Base-by-base conservation (phyloP, 176 grass and related monocot species). In the Carex parvula region DNA sequence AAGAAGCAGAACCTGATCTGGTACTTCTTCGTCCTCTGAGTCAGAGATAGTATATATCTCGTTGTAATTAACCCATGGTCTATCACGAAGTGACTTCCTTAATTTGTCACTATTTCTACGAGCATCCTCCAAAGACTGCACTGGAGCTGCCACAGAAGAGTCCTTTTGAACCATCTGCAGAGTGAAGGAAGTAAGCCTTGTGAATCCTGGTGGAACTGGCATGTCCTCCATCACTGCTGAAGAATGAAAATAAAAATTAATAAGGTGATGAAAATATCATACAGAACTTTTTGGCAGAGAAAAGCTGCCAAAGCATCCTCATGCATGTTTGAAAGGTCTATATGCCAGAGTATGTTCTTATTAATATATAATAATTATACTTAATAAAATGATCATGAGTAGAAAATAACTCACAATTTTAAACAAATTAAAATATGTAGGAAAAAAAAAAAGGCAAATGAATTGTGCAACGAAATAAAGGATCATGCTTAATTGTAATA, bases 31-130 rank as follows among this genome's bases (percentile, higher is more conserved):
- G 35, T 86, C 88, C 6, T 90, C 88, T 8, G 82, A 88, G n/a
- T 64, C 33, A 30, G 63, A 18, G 60, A 90, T 88, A 32, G 72
- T 32, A 76, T 76, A 21, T 52, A 89, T 91, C 33, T 86, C 67
- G 14, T 86, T 88, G 79, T 95, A 93, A 81, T 93, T 92, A 52
- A 93, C 81, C 84, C 89, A 88, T 35, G 91, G 92, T 87, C 84
- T 91, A 61, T 89, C 87, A 14, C 61, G 91, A 80, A 98, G 84
- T 48, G 86, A 92, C 69, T 90, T 91, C 80, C 84, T 88, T 37
- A 74, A 88, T 60, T 79, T 89, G 42, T 91, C 71, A 16, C 81
- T 48, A 67, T 48, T 87, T 44, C 0, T 33, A 64, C 60, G 16
- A 68, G 77, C 55, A 44, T 57, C 3, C 16, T 68, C 59, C 24